A percentile compares a stretch with the other conserved stretches of the same genome.
Conservation (phyloP, 352 stramenopile species). For the Globisporangium cederbergense region DNA sequence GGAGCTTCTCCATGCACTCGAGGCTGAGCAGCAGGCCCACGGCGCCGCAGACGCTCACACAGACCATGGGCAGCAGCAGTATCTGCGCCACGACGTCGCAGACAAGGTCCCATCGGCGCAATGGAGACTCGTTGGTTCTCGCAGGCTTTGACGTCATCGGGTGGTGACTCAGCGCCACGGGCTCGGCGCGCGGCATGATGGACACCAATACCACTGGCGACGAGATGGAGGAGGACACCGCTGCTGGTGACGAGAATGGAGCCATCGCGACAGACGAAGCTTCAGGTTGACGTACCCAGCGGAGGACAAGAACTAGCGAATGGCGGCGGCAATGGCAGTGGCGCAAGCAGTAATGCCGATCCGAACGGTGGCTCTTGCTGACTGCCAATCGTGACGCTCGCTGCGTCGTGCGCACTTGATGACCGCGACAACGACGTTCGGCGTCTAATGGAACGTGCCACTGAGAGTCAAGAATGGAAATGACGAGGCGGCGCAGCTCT, state of each 20-base stretch:
- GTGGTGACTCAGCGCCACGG: not conserved
- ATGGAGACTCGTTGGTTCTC: not conserved
- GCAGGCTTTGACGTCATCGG: not conserved
- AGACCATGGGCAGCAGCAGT: constrained; percentile 63
- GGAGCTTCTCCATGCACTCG: constrained; percentile 57
- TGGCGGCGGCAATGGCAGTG: not conserved
- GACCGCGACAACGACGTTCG: not conserved
- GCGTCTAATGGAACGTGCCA: not conserved
- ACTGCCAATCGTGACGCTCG: constrained; percentile 8
- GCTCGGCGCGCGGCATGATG: constrained; percentile 12
- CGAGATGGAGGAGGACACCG: not conserved
- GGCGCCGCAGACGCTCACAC: constrained; percentile 53
- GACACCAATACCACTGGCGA: constrained; percentile 5
- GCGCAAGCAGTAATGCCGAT: not conserved
- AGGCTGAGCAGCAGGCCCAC: constrained; percentile 50
- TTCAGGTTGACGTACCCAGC: not conserved
- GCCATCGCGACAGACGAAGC: not conserved
- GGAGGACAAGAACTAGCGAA: not conserved
- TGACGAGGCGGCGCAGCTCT: constrained; percentile 7
- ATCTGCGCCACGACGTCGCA: constrained; percentile 40
- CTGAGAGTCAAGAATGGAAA: not conserved
- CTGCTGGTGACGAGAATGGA: not conserved
- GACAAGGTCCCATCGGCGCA: constrained; percentile 21
- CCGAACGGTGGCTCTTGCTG: not conserved
- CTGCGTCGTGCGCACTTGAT: constrained; percentile 4